These are phyloP conservation scores for Diplosphaera chodatii DNA, from an alignment of 139 green algal species.

Conservation along the genomic window DNA sequence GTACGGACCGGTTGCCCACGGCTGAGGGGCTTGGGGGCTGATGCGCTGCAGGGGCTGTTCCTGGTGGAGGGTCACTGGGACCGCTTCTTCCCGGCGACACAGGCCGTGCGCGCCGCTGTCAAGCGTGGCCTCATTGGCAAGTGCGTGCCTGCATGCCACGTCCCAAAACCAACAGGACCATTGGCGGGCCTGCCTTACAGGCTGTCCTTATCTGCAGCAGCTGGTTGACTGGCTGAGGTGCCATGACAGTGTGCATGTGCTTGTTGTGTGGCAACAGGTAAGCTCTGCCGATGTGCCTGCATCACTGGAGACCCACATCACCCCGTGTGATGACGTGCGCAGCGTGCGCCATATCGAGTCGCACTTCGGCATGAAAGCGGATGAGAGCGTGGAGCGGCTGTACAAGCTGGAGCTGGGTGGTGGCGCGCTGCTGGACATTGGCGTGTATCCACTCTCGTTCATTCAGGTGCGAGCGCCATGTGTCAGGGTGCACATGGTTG, in stretches of 20 bases:
- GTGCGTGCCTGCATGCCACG: neutral
- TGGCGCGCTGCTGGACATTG: constrained; percentile 14
- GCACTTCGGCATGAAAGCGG: neutral
- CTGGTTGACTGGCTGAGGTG: too few relatives aligned
- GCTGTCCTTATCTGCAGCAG: too few relatives aligned
- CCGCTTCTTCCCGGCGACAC: neutral
- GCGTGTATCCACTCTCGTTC: neutral
- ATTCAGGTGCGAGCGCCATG: neutral
- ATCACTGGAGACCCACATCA: too few relatives aligned
- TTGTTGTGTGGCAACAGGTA: too few relatives aligned
- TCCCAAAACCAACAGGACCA: too few relatives aligned
- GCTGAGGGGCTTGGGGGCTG: too few relatives aligned
- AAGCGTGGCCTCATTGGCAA: neutral
- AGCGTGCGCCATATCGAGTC: neutral
- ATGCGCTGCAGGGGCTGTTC: neutral
- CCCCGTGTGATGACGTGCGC: too few relatives aligned
- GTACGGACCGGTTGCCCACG: too few relatives aligned
- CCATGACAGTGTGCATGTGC: too few relatives aligned
- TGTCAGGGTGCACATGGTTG: too few relatives aligned
- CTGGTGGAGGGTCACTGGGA: neutral
- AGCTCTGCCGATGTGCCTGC: too few relatives aligned
- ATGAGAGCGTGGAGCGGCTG: constrained; percentile 2
- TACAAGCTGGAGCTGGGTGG: constrained; percentile 17
- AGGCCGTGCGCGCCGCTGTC: neutral
- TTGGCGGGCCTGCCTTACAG: too few relatives aligned